These are phyloP conservation scores for Trichosporon ovoides DNA, from an alignment of 1,284 basidiomycete genomes.

Conservation along the genomic window DNA sequence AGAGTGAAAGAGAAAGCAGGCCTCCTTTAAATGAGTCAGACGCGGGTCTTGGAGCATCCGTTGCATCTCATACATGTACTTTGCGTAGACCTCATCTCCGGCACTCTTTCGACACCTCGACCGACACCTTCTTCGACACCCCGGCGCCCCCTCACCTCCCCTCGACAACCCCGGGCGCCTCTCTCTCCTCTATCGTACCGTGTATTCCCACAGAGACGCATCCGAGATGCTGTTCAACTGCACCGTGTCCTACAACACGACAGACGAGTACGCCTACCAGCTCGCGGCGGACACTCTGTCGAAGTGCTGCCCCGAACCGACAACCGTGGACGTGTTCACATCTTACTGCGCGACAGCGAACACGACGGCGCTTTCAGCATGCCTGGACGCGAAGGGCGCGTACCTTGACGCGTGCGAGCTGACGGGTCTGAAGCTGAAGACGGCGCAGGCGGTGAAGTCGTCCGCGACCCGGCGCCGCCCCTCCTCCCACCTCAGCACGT, in stretches of 20 bases:
- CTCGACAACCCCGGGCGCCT: no score
- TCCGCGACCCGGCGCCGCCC: not conserved
- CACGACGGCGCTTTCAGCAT: not conserved
- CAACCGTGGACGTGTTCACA: not conserved
- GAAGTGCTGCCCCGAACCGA: not conserved
- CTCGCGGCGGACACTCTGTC: not conserved
- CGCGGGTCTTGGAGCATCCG: no score
- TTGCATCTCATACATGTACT: no score
- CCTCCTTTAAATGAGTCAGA: no score
- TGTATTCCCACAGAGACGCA: no score
- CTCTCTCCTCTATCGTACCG: no score
- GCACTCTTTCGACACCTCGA: no score
- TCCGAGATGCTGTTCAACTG: not conserved
- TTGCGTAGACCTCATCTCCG: no score
- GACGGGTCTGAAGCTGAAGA: not conserved
- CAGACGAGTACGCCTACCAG: not conserved
- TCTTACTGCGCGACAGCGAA: not conserved
- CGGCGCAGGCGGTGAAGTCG: not conserved
- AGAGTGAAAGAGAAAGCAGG: no score
- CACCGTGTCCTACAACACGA: not conserved
- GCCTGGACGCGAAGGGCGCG: not conserved
- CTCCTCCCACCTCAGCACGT: not conserved
- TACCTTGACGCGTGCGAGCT: not conserved
- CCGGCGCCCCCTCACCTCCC: no score
- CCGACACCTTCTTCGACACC: no score